Conservation (phyloP, 2,329 filamentous ascomycete species). For the Ceratocystiopsis sp. region DNA sequence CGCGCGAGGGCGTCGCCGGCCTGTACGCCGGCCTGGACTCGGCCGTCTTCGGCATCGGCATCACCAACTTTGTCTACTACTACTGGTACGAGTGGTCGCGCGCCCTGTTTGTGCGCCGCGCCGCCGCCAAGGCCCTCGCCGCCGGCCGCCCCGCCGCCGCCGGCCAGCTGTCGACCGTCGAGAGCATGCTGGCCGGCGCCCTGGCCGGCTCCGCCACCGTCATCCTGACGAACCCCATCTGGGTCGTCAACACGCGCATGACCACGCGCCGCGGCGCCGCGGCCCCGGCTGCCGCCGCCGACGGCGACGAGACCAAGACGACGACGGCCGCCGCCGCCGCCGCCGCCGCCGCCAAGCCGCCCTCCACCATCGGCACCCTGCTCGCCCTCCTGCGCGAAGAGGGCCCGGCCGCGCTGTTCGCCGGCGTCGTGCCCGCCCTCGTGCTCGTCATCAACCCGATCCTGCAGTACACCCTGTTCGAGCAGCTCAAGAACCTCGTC, state of each 20-base stretch:
- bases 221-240: constrained; percentile 93
- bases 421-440: constrained; percentile 81
- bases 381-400: constrained; percentile 67
- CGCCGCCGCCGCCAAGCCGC: constrained; percentile 26
- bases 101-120: constrained; percentile 66
- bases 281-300: constrained; percentile 4
- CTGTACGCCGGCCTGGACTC: constrained; percentile 89
- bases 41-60: constrained; percentile 89
- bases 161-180: constrained; percentile 74
- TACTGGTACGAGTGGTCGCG: constrained; percentile 99
- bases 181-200: constrained; percentile 90
- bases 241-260: constrained; percentile 98
- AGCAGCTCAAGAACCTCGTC: constrained; percentile 86
- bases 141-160: constrained; percentile 37
- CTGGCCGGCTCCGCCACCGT: constrained; percentile 89
- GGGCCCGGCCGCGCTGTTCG: constrained; percentile 69
- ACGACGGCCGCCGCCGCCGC: constrained; percentile 12
- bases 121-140: constrained; percentile 40
- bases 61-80: constrained; percentile 99
- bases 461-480: constrained; percentile 94
- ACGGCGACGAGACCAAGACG: constrained; percentile 12
- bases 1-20: constrained; percentile 75
- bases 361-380: constrained; percentile 67
- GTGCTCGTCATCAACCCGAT: constrained; percentile 97
- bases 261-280: constrained; percentile 57